Evolutionary conservation across 441 rosid genomes (phyloP).

Genomic region (Erodium moschatum): DNA sequence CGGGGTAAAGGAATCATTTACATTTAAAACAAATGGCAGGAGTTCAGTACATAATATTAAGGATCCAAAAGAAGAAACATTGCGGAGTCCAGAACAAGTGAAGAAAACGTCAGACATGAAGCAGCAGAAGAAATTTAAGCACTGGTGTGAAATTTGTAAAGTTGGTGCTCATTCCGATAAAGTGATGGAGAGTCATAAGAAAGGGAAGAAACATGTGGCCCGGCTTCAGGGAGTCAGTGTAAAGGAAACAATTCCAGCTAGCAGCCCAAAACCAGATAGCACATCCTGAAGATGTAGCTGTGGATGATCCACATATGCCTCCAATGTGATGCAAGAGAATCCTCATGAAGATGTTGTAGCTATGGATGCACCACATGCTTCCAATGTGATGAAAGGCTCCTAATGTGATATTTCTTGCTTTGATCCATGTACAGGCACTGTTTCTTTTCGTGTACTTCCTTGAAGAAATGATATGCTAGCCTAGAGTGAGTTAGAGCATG

Average conservation of each 20-base stretch:
- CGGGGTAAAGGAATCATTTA: not conserved
- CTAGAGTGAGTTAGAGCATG: too few relatives aligned
- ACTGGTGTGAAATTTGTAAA: conserved; percentile 48
- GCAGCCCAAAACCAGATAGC: not conserved
- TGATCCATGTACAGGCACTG: too few relatives aligned
- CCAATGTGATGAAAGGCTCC: not conserved
- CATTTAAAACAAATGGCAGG: not conserved
- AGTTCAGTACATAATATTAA: conserved; percentile 11
- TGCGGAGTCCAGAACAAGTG: not conserved
- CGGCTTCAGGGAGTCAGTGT: conserved; percentile 17
- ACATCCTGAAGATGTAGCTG: not conserved
- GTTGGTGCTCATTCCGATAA: conserved; percentile 25
- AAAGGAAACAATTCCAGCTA: not conserved
- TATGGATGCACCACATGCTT: not conserved
- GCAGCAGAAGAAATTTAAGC: conserved; percentile 20
- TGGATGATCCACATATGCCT: not conserved
- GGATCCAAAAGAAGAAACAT: conserved; percentile 13
- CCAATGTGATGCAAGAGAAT: not conserved
- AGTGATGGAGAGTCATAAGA: conserved; percentile 39
- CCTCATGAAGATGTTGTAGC: not conserved
- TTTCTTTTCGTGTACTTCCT: too few relatives aligned
- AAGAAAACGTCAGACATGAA: conserved; percentile 13
- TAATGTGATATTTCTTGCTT: too few relatives aligned
- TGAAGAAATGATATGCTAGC: too few relatives aligned
- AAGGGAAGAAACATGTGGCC: conserved; percentile 47